Percentiles rank a stretch among this genome's conserved stretches.
Evolutionary conservation across 345 rosid genomes (phyloP).

Genomic region (Linum lewisii): DNA sequence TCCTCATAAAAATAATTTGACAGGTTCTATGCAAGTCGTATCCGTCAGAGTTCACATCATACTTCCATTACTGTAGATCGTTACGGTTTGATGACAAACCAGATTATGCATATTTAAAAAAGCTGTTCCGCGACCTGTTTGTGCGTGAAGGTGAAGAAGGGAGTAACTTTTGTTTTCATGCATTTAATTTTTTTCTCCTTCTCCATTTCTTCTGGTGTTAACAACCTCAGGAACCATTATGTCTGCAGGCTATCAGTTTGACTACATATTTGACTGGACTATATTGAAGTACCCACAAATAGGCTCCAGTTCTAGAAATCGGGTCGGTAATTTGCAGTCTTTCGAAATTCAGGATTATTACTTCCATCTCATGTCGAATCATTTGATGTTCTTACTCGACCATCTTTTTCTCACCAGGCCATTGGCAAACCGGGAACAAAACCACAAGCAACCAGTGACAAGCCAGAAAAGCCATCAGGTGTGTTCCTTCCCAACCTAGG

Average conservation of each 20-base stretch:
- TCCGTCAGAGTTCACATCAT: constrained; percentile 1
- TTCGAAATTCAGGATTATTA: too few species aligned
- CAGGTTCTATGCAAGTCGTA: not conserved
- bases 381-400: not conserved
- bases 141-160: not conserved
- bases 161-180: not conserved
- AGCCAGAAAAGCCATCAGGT: not conserved
- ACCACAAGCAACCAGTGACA: not conserved
- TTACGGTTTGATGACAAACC: not conserved
- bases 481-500: not conserved
- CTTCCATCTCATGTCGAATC: not conserved
- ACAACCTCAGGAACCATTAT: not conserved
- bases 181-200: too few species aligned
- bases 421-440: not conserved
- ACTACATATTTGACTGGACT: not conserved
- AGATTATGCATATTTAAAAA: not conserved
- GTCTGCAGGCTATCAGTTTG: not conserved
- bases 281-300: not conserved
- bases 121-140: not conserved
- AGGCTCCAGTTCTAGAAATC: not conserved
- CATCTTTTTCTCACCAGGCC: not conserved
- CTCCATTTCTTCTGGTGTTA: not conserved
- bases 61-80: not conserved
- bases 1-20: not conserved
- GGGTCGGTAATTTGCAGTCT: not conserved